phyloP scores from a whole-genome alignment of 768 basidiomycete genomes.

The Phanerochaete carnosa region DNA sequence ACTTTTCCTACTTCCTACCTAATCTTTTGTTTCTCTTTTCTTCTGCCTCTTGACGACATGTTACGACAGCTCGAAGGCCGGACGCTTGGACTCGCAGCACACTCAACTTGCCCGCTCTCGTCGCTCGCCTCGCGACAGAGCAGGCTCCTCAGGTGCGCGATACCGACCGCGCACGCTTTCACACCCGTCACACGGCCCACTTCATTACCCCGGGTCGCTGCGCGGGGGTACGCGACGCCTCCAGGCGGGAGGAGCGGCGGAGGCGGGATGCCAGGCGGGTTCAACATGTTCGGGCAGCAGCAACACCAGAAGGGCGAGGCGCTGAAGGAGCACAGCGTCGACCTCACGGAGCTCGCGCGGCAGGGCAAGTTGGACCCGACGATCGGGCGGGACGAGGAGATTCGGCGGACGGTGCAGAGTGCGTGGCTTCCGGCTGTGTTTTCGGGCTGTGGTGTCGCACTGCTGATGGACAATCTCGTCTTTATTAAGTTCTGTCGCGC shows the following conservation, averaged over 20 bases:
- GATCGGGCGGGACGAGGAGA: slow-evolving; percentile 91
- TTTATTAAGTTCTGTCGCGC: slow-evolving; percentile 65
- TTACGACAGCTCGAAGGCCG: neutral
- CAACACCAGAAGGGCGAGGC: slow-evolving; percentile 81
- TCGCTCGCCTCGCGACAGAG: neutral
- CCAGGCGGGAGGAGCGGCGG: slow-evolving; percentile 35
- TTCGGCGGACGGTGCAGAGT: slow-evolving; percentile 90
- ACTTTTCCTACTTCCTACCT: neutral
- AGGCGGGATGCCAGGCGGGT: slow-evolving; percentile 54
- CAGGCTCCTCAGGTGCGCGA: neutral
- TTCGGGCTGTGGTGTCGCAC: neutral
- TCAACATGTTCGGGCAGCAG: slow-evolving; percentile 42
- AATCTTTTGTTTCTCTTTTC: neutral
- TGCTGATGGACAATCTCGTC: too few species aligned
- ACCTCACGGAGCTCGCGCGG: slow-evolving; percentile 80
- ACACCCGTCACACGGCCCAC: neutral
- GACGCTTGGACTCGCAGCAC: neutral
- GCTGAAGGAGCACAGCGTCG: slow-evolving; percentile 83
- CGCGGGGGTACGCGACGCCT: slow-evolving; percentile 47
- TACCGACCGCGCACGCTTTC: neutral
- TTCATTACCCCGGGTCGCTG: neutral
- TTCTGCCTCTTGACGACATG: neutral
- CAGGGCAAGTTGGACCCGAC: slow-evolving; percentile 87
- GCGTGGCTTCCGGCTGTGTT: slow-evolving; percentile 22
- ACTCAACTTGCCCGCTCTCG: neutral